Conservation (phyloP, 768 basidiomycete species). For the Paxillus involutus region DNA sequence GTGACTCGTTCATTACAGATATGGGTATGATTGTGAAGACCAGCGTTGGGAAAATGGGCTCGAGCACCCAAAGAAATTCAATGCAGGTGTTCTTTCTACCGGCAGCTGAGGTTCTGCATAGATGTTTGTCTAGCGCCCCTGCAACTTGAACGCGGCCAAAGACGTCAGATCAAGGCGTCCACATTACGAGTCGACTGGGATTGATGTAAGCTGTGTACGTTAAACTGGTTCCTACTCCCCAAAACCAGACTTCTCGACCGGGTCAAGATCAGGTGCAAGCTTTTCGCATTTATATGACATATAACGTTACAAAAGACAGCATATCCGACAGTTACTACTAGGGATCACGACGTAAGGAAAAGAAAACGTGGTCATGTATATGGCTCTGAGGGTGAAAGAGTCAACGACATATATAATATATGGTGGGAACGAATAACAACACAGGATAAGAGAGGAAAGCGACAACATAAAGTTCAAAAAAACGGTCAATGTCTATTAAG, state of each 20-base stretch:
- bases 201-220: no score
- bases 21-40: no score
- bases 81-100: not conserved
- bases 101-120: no score
- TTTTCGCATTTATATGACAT: conserved; percentile 18
- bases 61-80: not conserved
- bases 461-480: not conserved
- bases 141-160: no score
- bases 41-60: no score
- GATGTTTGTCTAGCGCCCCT: no score
- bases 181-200: no score
- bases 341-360: not conserved
- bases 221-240: no score
- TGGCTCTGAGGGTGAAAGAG: not conserved
- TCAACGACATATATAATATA: not conserved
- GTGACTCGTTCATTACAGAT: no score
- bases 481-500: not conserved
- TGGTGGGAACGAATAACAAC: not conserved
- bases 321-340: conserved; percentile 8
- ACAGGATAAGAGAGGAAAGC: not conserved
- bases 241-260: no score
- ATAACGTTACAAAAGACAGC: conserved; percentile 24
- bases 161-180: no score
- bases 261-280: not conserved
- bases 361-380: not conserved